Base-by-base conservation (phyloP, 495 filamentous ascomycete genomes). In the Aspergillus nanangensis region DNA sequence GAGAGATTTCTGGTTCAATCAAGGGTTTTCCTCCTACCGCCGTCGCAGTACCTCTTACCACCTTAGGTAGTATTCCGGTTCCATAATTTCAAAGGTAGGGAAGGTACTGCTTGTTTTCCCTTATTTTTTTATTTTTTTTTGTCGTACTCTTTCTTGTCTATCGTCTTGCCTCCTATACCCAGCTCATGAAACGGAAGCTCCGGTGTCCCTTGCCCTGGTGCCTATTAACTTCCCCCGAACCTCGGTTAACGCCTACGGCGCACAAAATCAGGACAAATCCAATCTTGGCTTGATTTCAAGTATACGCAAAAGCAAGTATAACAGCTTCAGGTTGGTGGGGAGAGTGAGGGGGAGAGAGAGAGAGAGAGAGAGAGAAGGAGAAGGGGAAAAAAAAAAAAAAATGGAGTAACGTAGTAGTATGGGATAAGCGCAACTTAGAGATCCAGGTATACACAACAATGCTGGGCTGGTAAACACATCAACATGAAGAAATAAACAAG, bases 381-480 rank as follows among this genome's bases (percentile, higher is more conserved):
- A 14, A 2, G 29, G 14, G 14, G 27, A 31, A 31, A 34, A 8
- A 34, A 34, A n/a, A n/a, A 34, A 34, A 17, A 34, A 36, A 18
- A 18, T 17, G 1, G 20, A 1, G 4, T 5, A 36, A 17, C 15
- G 10, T 8, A 36, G 15, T 17, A 17, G 20, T 36, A 14, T 17
- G 33, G 33, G 15, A 36, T 36, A 36, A 36, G 33, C 33, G n/a
- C n/a, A n/a, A n/a, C n/a, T n/a, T n/a, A n/a, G n/a, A 29, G 17
- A 13, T 15, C 24, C 38, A 36, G 18, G 32, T 34, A 22, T 34
- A 35, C n/a, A 44, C 15, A 44, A 34, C 13, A 25, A 44, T 44
- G 41, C 41, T 23, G 20, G 36, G 41, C 41, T 44, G 41, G 8
- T 11, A 27, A 44, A 44, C 11, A 21, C 20, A 8, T 15, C 29